Conservation (phyloP, 495 filamentous ascomycete species). For the Parmelia sp. region DNA sequence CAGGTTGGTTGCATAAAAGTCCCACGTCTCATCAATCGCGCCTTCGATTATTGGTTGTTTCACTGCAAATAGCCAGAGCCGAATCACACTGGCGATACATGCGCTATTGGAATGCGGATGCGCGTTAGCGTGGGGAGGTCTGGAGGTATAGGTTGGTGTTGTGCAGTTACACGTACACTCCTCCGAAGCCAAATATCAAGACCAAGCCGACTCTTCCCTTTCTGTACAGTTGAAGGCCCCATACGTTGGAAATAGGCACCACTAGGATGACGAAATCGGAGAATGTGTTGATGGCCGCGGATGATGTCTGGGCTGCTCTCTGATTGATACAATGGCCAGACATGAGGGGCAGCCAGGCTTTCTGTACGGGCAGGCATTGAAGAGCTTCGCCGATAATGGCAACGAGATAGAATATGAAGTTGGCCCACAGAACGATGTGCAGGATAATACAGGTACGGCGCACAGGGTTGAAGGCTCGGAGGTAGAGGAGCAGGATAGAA, state of each 20-base stretch:
- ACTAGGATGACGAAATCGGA: conserved; percentile 23
- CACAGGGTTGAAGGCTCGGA: conserved; percentile 34
- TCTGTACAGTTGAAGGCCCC: conserved; percentile 18
- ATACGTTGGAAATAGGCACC: conserved; percentile 20
- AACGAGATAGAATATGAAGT: conserved; percentile 32
- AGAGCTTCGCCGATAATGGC: conserved; percentile 32
- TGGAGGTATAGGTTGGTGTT: neutral
- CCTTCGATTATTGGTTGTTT: neutral
- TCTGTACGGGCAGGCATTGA: conserved; percentile 34
- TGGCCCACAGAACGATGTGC: conserved; percentile 35
- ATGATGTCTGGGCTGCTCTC: conserved; percentile 22
- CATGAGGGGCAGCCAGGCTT: conserved; percentile 31
- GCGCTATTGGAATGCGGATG: neutral
- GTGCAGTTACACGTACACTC: conserved; percentile 9
- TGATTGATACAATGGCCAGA: conserved; percentile 34
- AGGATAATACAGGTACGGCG: conserved; percentile 30
- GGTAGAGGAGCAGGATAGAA: conserved; percentile 33
- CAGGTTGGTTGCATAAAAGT: conserved; percentile 9
- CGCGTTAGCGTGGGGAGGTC: neutral
- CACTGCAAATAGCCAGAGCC: neutral
- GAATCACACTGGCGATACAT: conserved; percentile 9
- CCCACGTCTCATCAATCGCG: conserved; percentile 12
- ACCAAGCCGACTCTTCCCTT: conserved; percentile 16
- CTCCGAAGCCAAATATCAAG: conserved; percentile 19
- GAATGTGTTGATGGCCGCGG: conserved; percentile 15